These are phyloP conservation scores for Isochrysis galbana DNA, from an alignment of 78 protist species.

Conservation along the genomic window DNA sequence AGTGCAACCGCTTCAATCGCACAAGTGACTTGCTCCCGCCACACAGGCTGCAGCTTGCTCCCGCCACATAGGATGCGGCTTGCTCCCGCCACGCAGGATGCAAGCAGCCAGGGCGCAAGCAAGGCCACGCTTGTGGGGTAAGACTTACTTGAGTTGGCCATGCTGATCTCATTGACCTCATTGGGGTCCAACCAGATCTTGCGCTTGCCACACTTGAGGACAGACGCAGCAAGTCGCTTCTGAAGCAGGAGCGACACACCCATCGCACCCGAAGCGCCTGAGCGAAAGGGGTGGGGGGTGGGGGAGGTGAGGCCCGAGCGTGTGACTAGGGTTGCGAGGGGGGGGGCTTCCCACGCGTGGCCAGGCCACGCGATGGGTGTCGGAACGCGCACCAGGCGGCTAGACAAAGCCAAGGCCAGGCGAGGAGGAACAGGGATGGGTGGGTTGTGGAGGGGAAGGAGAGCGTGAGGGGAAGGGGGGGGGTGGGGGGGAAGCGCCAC, in stretches of 20 bases:
- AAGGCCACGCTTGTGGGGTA: too few relatives aligned
- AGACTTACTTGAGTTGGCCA: conserved; percentile 97
- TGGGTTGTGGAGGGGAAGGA: too few relatives aligned
- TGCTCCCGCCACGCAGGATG: too few relatives aligned
- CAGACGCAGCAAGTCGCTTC: conserved; percentile 97
- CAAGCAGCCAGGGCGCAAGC: too few relatives aligned
- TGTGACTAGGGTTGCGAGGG: too few relatives aligned
- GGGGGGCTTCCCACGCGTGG: too few relatives aligned
- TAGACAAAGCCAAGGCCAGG: background rate
- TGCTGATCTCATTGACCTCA: conserved; percentile 90
- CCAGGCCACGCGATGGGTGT: too few relatives aligned
- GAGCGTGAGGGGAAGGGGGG: background rate
- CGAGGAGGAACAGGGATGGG: background rate
- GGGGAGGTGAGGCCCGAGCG: too few relatives aligned
- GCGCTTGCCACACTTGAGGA: conserved; percentile 96
- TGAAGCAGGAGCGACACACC: conserved; percentile 82
- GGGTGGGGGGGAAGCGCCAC: background rate
- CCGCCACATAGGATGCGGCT: too few relatives aligned
- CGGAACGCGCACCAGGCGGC: background rate
- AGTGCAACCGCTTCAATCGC: too few relatives aligned
- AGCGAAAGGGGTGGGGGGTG: background rate
- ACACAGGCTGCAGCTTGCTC: too few relatives aligned
- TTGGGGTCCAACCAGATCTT: conserved; percentile 99
- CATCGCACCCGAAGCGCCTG: background rate
- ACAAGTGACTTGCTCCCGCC: too few relatives aligned